Conservation (phyloP, 2,329 filamentous ascomycete species). For the Colletotrichum salicis region DNA sequence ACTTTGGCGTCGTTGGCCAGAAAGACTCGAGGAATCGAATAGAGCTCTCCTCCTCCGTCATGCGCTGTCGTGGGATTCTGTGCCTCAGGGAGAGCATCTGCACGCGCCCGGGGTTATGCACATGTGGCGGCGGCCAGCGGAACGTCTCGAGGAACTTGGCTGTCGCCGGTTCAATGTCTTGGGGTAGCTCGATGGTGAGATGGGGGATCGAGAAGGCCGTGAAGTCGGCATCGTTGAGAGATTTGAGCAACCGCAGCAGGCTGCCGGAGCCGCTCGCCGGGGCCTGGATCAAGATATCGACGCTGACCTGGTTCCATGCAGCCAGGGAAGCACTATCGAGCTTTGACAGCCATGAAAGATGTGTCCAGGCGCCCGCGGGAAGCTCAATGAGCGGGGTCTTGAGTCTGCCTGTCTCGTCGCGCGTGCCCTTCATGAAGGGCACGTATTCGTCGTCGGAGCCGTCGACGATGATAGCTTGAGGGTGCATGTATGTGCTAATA, state of each 20-base stretch:
- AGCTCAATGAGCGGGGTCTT: conserved; percentile 78
- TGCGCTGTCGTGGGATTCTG: conserved; percentile 70
- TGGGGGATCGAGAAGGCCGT: conserved; percentile 75
- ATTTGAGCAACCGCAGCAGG: conserved; percentile 79
- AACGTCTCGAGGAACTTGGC: conserved; percentile 71
- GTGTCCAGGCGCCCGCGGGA: conserved; percentile 69
- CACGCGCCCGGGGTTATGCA: conserved; percentile 44
- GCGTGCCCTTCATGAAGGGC: conserved; percentile 73
- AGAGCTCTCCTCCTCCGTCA: conserved; percentile 77
- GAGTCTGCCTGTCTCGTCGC: conserved; percentile 62
- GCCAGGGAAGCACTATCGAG: conserved; percentile 78
- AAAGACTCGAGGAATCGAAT: conserved; percentile 86
- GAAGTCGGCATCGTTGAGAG: conserved; percentile 81
- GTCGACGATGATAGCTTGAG: conserved; percentile 81
- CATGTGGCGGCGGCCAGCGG: conserved; percentile 69
- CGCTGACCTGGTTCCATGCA: conserved; percentile 79
- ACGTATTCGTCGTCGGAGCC: conserved; percentile 72
- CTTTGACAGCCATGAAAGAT: conserved; percentile 80
- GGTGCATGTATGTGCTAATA: conserved; percentile 78
- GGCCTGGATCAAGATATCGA: conserved; percentile 88
- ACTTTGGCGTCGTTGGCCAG: conserved; percentile 74
- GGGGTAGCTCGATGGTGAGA: conserved; percentile 85
- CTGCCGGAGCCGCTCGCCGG: conserved; percentile 76
- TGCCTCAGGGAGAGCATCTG: conserved; percentile 77
- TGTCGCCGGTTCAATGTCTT: conserved; percentile 73